Percentiles rank a stretch among this genome's conserved stretches.
phyloP scores from a whole-genome alignment of 441 rosid genomes.

The Erysimum cheiri region DNA sequence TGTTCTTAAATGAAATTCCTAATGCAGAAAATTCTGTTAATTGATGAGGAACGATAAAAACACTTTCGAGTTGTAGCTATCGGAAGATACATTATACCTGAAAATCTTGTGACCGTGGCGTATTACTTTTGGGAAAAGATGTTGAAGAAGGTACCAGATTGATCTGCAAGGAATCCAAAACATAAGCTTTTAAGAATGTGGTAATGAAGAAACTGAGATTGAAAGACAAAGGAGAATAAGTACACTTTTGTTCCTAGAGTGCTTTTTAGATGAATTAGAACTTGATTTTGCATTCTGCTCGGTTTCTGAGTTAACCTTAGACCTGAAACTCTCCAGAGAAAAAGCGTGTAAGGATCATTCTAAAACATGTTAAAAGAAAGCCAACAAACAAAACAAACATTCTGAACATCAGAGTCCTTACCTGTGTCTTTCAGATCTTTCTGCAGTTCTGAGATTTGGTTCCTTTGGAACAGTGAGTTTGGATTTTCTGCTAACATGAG shows the following conservation, averaged over 20 bases:
- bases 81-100: slow-evolving; percentile 50
- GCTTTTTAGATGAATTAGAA: slow-evolving; percentile 52
- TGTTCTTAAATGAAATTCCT: slow-evolving; percentile 71
- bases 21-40: slow-evolving; percentile 12
- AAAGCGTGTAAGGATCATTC: neutral
- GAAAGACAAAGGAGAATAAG: slow-evolving; percentile 1
- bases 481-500: slow-evolving; percentile 46
- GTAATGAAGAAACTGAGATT: slow-evolving; percentile 18
- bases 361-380: neutral
- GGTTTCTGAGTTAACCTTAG: slow-evolving; percentile 46
- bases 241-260: slow-evolving; percentile 65
- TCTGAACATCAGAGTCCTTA: slow-evolving; percentile 24
- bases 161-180: slow-evolving; percentile 49
- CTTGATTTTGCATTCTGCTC: slow-evolving; percentile 47
- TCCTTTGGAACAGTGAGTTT: slow-evolving; percentile 82
- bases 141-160: slow-evolving; percentile 49
- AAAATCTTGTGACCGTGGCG: slow-evolving; percentile 49
- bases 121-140: slow-evolving; percentile 47
- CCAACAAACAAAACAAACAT: neutral
- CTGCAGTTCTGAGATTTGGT: slow-evolving; percentile 78
- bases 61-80: slow-evolving; percentile 1
- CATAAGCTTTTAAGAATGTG: slow-evolving; percentile 19
- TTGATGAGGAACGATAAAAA: neutral
- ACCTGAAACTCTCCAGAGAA: slow-evolving; percentile 52
- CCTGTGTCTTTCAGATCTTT: slow-evolving; percentile 74